phyloP scores from a whole-genome alignment of 768 basidiomycete genomes.

The Leccinum rimulosum region DNA sequence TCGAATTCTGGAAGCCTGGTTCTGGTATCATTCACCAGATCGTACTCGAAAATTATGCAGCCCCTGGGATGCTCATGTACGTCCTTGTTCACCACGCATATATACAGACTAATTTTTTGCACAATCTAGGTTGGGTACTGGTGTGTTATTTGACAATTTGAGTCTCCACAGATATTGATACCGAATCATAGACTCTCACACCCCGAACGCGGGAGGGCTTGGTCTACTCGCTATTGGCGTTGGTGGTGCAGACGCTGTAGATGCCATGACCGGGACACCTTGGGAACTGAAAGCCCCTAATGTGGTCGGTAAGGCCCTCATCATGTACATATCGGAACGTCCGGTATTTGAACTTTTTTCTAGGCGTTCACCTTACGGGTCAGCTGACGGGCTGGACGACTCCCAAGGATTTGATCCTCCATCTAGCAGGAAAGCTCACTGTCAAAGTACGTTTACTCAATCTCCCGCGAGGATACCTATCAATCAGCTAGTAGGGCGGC shows the following conservation, averaged over 20 bases:
- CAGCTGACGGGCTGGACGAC: slow-evolving; percentile 89
- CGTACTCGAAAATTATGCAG: slow-evolving; percentile 96
- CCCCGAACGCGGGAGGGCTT: slow-evolving; percentile 96
- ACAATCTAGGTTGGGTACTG: slow-evolving; percentile 70
- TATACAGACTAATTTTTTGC: slow-evolving; percentile 4
- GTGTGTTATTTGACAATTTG: slow-evolving; percentile 35
- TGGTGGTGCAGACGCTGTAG: slow-evolving; percentile 98
- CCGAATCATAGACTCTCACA: slow-evolving; percentile 78
- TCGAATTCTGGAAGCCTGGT: slow-evolving; percentile 98
- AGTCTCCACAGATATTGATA: background rate
- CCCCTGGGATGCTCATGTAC: slow-evolving; percentile 90
- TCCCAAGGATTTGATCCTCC: slow-evolving; percentile 93
- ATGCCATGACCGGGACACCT: slow-evolving; percentile 96
- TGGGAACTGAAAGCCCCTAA: slow-evolving; percentile 96
- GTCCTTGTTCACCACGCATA: slow-evolving; percentile 20
- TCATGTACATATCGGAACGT: background rate
- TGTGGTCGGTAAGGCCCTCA: slow-evolving; percentile 58
- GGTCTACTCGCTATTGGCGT: slow-evolving; percentile 97
- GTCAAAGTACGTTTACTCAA: slow-evolving; percentile 62
- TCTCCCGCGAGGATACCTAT: background rate
- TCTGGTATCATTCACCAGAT: slow-evolving; percentile 94
- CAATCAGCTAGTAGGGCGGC: slow-evolving; percentile 62
- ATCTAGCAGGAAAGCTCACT: slow-evolving; percentile 91
- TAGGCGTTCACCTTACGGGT: slow-evolving; percentile 87
- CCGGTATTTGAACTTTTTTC: background rate